Evolutionary conservation across 2,329 filamentous ascomycete species (phyloP), one percentile per base, ranked within the genome.

Genomic region (Aspergillus ibericus): DNA sequence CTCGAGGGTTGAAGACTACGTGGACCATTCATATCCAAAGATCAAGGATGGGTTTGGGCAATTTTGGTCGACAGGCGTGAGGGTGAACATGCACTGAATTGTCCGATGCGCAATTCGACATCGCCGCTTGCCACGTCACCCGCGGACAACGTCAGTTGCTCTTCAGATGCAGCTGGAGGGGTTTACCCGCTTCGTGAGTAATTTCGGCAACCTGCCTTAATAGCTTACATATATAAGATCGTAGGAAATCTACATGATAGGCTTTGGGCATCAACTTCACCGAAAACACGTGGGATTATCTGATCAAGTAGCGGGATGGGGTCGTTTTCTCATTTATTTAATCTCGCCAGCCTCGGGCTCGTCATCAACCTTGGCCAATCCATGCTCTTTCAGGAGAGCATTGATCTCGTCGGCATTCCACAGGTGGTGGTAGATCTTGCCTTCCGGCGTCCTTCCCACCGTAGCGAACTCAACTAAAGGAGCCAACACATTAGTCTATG

Each of bases 401-500:
- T 92, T 93, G 71, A 99, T 99, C 82, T 98, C 95, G 66, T 99
- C 93, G 46, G 93, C 93, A 70, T 87, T 90, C 95, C 95, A 99
- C 63, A 99, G 84, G 75, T 96, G 91, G 80, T 99, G 95, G 82
- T 98, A 99, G 78, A 99, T 93, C 82, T 93, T 95, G 71, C 95
- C 95, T 66, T 93, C 88, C 78, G 92, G 89, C 67, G 93, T 98
- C 81, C 93, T 92, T 69, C 95, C 96, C 61, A 99, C 93, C 32
- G 96, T 99, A 67, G 95, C 96, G 73, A 99, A 99, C 75, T 99
- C 95, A 74, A 99, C 93, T 97, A 68, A 15, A 62, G n/a, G 13
- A 40, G 15, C 57, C 57, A 66, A 52, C 20, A 55, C 29, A 53
- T 66, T 58, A 70, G 66, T 42, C 63, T 40, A 32, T 25, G 50